Base-by-base conservation (phyloP, 768 basidiomycete species). In the Termitomyces sp. region DNA sequence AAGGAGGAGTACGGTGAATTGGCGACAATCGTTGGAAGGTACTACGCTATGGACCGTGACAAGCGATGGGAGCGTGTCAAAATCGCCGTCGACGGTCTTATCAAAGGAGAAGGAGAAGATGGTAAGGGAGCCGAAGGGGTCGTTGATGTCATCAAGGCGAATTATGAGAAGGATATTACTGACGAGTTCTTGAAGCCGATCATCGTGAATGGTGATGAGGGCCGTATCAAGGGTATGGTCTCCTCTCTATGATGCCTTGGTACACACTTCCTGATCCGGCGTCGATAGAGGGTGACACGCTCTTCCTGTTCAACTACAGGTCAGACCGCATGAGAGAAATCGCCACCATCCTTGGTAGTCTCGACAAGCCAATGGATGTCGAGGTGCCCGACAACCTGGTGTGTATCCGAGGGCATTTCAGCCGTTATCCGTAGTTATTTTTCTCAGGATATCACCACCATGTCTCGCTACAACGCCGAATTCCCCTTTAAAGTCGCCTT, bases 231-330 rank as follows among this genome's bases (percentile, higher is more conserved):
- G 71, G 88, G 91, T 88, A 61, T 45, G 52, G 20, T 20, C 76
- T 69, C 36, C 43, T 22, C 18, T 47, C 16, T 45, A 10, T 56
- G 43, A 43, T 31, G 11, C 23, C 18, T 54, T 29, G 29, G 13
- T 35, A 49, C 16, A 42, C 11, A 12, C 11, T 35, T 20, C n/a
- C 5, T 35, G 15, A 31, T 48, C 20, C 46, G 38, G 33, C 7
- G 10, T 50, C 1, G 7, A 38, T 59, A 92, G 92, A 93, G 54
- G 79, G 76, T 40, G 94, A 97, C 70, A 95, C 94, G 0, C 66
- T 98, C 4, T 97, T 96, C 81, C 85, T 91, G 75, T 98, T 96
- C 85, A 98, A 98, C 76, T 97, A 98, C 71, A 87, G 95, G 57
- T 95, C 94, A 0, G 94, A 98, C 69, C 87, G 95, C 50, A 92